phyloP scores from a whole-genome alignment of 2,329 filamentous ascomycete genomes.

The Coniochaeta hoffmannii region DNA sequence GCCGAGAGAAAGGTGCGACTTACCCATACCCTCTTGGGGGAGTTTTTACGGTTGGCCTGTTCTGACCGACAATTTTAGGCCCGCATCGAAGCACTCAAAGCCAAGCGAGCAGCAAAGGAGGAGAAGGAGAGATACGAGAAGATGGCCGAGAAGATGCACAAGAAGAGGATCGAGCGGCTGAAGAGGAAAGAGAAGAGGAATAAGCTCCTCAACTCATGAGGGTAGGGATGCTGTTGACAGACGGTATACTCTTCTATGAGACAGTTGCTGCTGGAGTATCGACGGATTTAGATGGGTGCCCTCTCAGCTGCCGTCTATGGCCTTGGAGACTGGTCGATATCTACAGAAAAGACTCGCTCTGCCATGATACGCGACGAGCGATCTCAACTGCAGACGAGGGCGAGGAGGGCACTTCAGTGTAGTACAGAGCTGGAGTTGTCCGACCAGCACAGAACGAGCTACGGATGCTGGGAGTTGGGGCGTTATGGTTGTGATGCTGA shows the following conservation, averaged over 20 bases:
- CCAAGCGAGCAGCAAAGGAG: constrained; percentile 80
- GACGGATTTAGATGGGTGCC: not conserved
- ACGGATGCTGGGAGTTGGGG: too few relatives aligned
- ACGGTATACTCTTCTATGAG: not conserved
- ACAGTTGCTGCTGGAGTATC: not conserved
- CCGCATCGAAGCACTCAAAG: constrained; percentile 72
- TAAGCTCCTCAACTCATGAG: constrained; percentile 65
- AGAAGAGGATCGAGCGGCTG: constrained; percentile 84
- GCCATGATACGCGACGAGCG: too few relatives aligned
- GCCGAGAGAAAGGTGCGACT: constrained; percentile 67
- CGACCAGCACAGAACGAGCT: too few relatives aligned
- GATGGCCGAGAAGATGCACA: constrained; percentile 97
- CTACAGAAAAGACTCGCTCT: too few relatives aligned
- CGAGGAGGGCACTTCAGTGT: too few relatives aligned
- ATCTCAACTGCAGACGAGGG: too few relatives aligned
- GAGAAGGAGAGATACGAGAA: constrained; percentile 90
- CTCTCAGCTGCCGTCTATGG: not conserved
- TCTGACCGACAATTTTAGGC: constrained; percentile 42
- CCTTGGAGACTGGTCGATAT: too few relatives aligned
- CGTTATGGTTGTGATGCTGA: not conserved
- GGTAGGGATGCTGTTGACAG: not conserved
- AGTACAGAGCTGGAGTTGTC: too few relatives aligned
- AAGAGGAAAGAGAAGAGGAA: constrained; percentile 97
- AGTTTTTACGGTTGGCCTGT: too few relatives aligned
- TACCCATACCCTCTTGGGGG: too few relatives aligned